Conservation (phyloP, 345 rosid genomes). For the Brassica cretica region DNA sequence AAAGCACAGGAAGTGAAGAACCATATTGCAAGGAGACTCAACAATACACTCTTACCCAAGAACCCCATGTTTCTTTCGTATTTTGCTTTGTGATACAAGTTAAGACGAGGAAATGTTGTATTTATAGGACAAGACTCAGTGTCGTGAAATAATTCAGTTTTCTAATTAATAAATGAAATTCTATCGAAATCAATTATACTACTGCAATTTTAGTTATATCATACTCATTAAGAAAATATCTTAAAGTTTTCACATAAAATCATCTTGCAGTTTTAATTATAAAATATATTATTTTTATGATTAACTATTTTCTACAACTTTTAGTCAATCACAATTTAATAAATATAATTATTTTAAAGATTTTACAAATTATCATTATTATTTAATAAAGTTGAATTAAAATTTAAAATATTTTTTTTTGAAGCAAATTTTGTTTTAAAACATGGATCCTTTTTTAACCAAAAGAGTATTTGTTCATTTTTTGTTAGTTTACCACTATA, state of each 20-base stretch:
- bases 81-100: background rate
- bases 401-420: no score
- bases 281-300: background rate
- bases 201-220: background rate
- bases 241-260: background rate
- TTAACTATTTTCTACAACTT: background rate
- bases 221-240: background rate
- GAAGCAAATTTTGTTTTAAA: background rate
- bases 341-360: no score
- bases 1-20: slow-evolving; percentile 45
- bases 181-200: background rate
- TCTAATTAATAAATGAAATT: background rate
- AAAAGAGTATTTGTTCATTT: background rate
- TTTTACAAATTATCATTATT: no score
- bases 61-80: slow-evolving; percentile 39
- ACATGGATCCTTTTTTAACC: no score
- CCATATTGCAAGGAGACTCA: slow-evolving; percentile 42
- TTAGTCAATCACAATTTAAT: background rate
- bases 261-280: background rate
- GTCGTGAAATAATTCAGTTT: background rate
- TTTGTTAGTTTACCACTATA: background rate
- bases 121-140: slow-evolving; percentile 30
- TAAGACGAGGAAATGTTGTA: background rate
- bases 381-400: no score
- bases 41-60: slow-evolving; percentile 39